Percentiles rank a stretch among this genome's conserved stretches.
These are phyloP conservation scores for Phytophthora lateralis DNA, from an alignment of 352 stramenopile genomes.

Conservation along the genomic window DNA sequence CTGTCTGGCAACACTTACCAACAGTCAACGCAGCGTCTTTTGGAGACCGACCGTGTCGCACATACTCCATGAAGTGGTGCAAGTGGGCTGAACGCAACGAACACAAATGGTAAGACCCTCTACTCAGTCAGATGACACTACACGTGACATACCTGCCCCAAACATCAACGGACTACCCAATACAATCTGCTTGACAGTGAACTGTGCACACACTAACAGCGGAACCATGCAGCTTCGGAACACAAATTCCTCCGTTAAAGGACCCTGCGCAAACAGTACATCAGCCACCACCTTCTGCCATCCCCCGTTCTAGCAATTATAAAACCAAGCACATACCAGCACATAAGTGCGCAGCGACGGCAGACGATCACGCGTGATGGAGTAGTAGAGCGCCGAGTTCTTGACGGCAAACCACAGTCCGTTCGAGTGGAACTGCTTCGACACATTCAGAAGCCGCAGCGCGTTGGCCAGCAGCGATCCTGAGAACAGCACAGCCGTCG, in stretches of 20 bases:
- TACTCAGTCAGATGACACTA: slow-evolving; percentile 14
- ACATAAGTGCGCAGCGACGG: slow-evolving; percentile 86
- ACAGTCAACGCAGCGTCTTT: slow-evolving; percentile 82
- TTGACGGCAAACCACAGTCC: slow-evolving; percentile 82
- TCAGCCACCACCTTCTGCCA: slow-evolving; percentile 1
- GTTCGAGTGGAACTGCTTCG: slow-evolving; percentile 76
- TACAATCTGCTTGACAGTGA: slow-evolving; percentile 83
- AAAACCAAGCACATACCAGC: slow-evolving; percentile 45
- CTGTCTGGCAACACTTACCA: slow-evolving; percentile 40
- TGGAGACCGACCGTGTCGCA: slow-evolving; percentile 67
- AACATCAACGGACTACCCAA: slow-evolving; percentile 93
- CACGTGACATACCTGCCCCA: slow-evolving; percentile 84
- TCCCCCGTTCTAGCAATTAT: neutral
- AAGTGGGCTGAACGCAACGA: slow-evolving; percentile 66
- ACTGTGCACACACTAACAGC: slow-evolving; percentile 84
- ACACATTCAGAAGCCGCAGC: slow-evolving; percentile 77
- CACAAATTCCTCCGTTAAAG: slow-evolving; percentile 95
- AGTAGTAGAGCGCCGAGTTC: slow-evolving; percentile 83
- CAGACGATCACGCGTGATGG: slow-evolving; percentile 70
- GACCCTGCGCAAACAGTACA: slow-evolving; percentile 58
- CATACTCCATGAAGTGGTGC: slow-evolving; percentile 87
- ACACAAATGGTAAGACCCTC: slow-evolving; percentile 13
- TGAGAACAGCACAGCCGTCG: slow-evolving; percentile 80
- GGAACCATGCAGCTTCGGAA: slow-evolving; percentile 95
- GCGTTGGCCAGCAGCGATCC: slow-evolving; percentile 77